These are phyloP conservation scores for Nitzschia putrida DNA, from an alignment of 108 stramenopile genomes.

Conservation along the genomic window DNA sequence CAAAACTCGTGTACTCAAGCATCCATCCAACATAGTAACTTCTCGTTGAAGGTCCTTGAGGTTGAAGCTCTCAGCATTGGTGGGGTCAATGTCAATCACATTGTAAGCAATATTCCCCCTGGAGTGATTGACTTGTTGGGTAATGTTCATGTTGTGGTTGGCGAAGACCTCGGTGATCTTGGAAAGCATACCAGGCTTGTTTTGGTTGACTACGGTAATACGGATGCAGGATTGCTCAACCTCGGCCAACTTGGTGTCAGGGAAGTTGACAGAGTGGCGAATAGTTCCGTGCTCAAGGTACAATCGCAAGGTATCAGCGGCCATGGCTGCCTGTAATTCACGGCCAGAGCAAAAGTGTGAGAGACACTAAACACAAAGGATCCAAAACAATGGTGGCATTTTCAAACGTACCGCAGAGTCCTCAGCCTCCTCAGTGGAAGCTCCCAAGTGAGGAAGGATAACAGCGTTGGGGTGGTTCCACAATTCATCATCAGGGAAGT, in stretches of 20 bases:
- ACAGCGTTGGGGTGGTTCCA: constrained; percentile 69
- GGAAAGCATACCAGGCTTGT: constrained; percentile 63
- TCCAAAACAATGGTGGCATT: not conserved
- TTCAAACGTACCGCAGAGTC: constrained; percentile 48
- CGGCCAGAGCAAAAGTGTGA: not conserved
- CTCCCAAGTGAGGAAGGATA: constrained; percentile 80
- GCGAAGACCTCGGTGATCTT: constrained; percentile 59
- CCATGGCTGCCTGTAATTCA: constrained; percentile 52
- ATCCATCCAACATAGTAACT: constrained; percentile 73
- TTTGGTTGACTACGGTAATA: constrained; percentile 66
- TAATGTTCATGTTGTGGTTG: constrained; percentile 60
- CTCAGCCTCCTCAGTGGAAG: constrained; percentile 82
- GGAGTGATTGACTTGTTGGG: constrained; percentile 77
- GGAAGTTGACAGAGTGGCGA: constrained; percentile 73
- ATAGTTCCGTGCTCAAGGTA: constrained; percentile 70
- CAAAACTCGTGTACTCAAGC: constrained; percentile 54
- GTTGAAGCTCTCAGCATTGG: constrained; percentile 24
- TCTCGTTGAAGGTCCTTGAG: constrained; percentile 59
- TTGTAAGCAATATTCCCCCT: constrained; percentile 71
- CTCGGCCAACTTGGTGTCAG: constrained; percentile 42
- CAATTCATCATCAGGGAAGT: constrained; percentile 65
- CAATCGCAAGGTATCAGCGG: constrained; percentile 60
- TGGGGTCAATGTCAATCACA: constrained; percentile 62
- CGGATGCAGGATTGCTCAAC: constrained; percentile 36
- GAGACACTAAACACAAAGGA: not conserved